Base-by-base conservation (phyloP, 495 filamentous ascomycete species). In the Aspergillus affinis region DNA sequence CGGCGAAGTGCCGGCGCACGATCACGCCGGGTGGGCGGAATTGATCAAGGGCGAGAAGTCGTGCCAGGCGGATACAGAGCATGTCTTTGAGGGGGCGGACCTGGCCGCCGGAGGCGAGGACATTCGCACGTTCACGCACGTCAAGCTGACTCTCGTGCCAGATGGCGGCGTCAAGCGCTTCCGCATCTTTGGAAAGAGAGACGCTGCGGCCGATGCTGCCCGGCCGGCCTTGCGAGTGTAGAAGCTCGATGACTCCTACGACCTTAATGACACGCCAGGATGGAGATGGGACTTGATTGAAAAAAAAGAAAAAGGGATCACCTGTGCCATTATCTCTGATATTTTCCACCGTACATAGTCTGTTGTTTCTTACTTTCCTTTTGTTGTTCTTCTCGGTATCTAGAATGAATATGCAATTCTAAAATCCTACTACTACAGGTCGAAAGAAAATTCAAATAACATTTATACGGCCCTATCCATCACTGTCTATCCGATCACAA, bases 161-260 rank as follows among this genome's bases (percentile, higher is more conserved):
- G 93, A 97, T 71, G 92, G 93, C 46, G 93, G 93, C 1, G 89
- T 96, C 29, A 96, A 96, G 83, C 78, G 93, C 50, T 82, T 96
- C 59, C 83, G 92, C 54, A 87, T 95, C 13, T 88, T 90, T 72
- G 91, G 89, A 5, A 86, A 84, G 69, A 83, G 88, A 65, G 76
- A 72, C 58, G 60, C 32, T 27, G 48, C 23, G 19, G 30, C 18
- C 26, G 51, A 54, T 36, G 51, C 51, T 5, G 29, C 51, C 21
- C 51, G 51, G 19, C 29, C 29, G 18, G n/a, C 12, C 19, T 54
- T 20, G 17, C 4, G 30, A 44, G 29, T 30, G 7, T 36, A 19
- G 19, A 54, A 8, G n/a, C 13, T 20, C 51, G n/a, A 54, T 49
- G n/a, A 48, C 23, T 26, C 4, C n/a, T 48, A 32, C 29, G 29